Evolutionary conservation across 225 moss, liverwort and hornwort species (phyloP), one percentile per base, ranked within the genome.

Genomic region (Pleurozium schreberi): DNA sequence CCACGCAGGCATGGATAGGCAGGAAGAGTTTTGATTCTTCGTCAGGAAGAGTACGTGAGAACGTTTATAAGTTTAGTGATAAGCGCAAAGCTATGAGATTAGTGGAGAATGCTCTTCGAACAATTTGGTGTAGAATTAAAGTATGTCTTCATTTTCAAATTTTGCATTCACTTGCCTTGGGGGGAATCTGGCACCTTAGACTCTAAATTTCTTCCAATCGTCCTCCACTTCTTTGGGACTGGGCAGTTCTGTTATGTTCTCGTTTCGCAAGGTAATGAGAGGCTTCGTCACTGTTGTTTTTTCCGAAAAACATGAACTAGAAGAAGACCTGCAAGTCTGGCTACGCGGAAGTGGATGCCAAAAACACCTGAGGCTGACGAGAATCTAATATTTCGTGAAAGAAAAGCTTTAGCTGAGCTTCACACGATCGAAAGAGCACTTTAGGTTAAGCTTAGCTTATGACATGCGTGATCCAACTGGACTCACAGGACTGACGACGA

Each of bases 401-500:
- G 34, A 50, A 77, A 76, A 52, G 82, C 42, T 49, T 42, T 13
- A 28, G 6, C 62, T 23, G 20, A 30, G 36, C 73, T 74, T 52
- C 84, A 62, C 87, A 87, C 75, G 63, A 61, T 61, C 61, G 87
- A 84, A 81, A 61, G 85, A 77, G 57, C 31, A 55, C 42, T 57
- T 57, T n/a, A n/a, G n/a, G n/a, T n/a, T n/a, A n/a, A 57, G 57
- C 57, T 57, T 42, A 17, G 78, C 84, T 18, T 64, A 58, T 50
- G 84, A 87, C 84, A 74, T 14, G 76, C 84, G 49, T 55, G 76
- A 77, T 88, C 76, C 75, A 87, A 57, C 65, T 42, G 87, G 62
- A 57, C 53, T 42, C 89, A 87, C 87, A 57, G 10, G 71, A 85
- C 85, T 81, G 88, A 83, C 91, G 88, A 83, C 91, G 84, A 83